Base-by-base conservation (phyloP, 441 rosid species). In the Pelargonium myrrhifolium region DNA sequence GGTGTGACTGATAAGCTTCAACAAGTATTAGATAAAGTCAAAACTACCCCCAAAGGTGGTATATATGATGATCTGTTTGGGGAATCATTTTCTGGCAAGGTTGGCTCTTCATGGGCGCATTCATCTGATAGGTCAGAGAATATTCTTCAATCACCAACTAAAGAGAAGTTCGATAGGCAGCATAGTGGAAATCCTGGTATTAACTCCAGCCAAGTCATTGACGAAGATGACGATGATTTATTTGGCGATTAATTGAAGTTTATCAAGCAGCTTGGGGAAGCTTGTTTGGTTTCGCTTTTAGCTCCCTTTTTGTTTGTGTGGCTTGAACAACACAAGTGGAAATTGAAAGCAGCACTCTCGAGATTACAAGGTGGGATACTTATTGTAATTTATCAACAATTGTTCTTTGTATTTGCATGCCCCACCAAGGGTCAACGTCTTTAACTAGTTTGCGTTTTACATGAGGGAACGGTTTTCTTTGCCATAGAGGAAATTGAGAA, bases 81-180 rank as follows among this genome's bases (percentile, higher is more conserved):
- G 28, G 96, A 89, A 66, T 73, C 84, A 37, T 84, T 89, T 64
- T 78, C 83, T 12, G 84, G 86, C 31, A 88, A 89, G 78, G 78
- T 92, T 68, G 98, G 98, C 53, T 84, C 85, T 17, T 82, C 89
- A 26, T 94, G 99, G 99, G 99, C 96, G 1, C 76, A 77, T 68
- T 53, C 85, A 35, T 66, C 81, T 22, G 71, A 67, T 64, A 72
- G 66, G 62, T 58, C 76, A 61, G 59, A 65, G 47, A 63, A 53
- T 53, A 68, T 55, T 75, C 74, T 67, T 56, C 71, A 72, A 67
- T 74, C 83, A 62, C 79, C 80, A 21, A 70, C 59, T 20, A 67
- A 81, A 68, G 87, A 79, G 35, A 75, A 68, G 74, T 42, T 62
- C 42, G 47, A 26, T 65, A 72, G 53, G 67, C 62, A 55, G 18